phyloP scores from a whole-genome alignment of 139 green algal species.

The Nannochloris sp. region DNA sequence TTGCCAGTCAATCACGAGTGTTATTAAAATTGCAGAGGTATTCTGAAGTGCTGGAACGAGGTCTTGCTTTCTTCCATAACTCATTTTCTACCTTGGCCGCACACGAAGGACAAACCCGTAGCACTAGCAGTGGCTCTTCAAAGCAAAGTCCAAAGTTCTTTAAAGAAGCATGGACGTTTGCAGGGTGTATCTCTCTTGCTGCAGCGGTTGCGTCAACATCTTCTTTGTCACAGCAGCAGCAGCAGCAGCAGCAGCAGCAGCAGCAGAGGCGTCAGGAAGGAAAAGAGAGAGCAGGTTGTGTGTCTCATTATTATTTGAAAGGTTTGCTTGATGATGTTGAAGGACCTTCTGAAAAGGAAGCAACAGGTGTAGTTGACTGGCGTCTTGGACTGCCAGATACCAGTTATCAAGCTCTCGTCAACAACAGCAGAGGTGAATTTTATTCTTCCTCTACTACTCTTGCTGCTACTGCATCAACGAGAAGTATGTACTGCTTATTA shows the following conservation, averaged over 20 bases:
- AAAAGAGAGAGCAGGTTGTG: neutral
- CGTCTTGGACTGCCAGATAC: too few species aligned
- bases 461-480: too few species aligned
- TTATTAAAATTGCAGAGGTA: slow-evolving; percentile 41
- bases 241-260: neutral
- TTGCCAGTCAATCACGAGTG: slow-evolving; percentile 64
- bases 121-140: neutral
- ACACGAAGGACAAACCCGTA: neutral
- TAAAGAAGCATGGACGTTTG: slow-evolving; percentile 63
- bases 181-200: slow-evolving; percentile 44
- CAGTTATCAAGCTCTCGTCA: too few species aligned
- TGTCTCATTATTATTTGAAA: too few species aligned
- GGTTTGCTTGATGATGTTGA: too few species aligned
- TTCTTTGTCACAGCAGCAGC: neutral
- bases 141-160: slow-evolving; percentile 39
- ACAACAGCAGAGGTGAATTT: too few species aligned
- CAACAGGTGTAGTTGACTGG: too few species aligned
- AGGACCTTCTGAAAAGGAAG: too few species aligned
- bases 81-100: too few species aligned
- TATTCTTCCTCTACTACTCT: too few species aligned
- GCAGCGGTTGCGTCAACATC: neutral
- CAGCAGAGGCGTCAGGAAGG: neutral
- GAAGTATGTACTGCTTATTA: slow-evolving; percentile 29
- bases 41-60: slow-evolving; percentile 14
- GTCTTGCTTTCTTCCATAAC: slow-evolving; percentile 11